Evolutionary conservation across 306 rosid species (phyloP).

Genomic region (Parietaria judaica): DNA sequence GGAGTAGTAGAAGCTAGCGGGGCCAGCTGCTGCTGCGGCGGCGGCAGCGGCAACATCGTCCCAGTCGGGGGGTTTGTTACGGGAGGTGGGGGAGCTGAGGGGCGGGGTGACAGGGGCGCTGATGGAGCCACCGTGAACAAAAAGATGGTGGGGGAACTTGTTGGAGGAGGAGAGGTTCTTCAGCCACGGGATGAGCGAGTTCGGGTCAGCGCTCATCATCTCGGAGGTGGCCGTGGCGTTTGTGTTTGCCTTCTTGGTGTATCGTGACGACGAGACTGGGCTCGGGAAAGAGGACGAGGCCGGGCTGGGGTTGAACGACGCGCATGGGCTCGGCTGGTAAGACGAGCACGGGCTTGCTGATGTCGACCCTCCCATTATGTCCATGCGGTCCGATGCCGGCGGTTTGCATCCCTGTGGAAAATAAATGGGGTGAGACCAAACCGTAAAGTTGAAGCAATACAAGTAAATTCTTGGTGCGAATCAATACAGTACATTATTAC

Average conservation of each 20-base stretch:
- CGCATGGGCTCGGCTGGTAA: conserved; percentile 39
- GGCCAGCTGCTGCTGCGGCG: conserved; percentile 25
- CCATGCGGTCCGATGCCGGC: conserved; percentile 30
- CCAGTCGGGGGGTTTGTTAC: conserved; percentile 43
- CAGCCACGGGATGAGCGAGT: conserved; percentile 62
- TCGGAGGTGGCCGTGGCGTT: neutral
- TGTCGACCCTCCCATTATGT: conserved; percentile 48
- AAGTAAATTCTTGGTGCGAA: no score
- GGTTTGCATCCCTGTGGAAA: conserved; percentile 46
- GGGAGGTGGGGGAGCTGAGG: conserved; percentile 49
- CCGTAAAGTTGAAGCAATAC: no score
- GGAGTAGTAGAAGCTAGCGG: conserved; percentile 17
- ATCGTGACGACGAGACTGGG: conserved; percentile 40
- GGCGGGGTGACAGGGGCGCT: conserved; percentile 67
- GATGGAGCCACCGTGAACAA: conserved; percentile 42
- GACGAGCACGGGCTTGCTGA: conserved; percentile 52
- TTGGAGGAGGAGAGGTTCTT: conserved; percentile 53
- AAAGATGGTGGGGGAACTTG: conserved; percentile 36
- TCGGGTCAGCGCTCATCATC: conserved; percentile 32
- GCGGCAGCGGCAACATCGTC: conserved; percentile 22
- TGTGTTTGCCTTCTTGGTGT: conserved; percentile 27
- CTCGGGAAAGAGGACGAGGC: conserved; percentile 55
- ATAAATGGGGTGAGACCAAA: neutral
- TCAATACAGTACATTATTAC: no score
- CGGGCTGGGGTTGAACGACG: conserved; percentile 47